These are phyloP conservation scores for Canariomyces notabilis DNA, from an alignment of 2,329 filamentous ascomycete species.

Conservation along the genomic window DNA sequence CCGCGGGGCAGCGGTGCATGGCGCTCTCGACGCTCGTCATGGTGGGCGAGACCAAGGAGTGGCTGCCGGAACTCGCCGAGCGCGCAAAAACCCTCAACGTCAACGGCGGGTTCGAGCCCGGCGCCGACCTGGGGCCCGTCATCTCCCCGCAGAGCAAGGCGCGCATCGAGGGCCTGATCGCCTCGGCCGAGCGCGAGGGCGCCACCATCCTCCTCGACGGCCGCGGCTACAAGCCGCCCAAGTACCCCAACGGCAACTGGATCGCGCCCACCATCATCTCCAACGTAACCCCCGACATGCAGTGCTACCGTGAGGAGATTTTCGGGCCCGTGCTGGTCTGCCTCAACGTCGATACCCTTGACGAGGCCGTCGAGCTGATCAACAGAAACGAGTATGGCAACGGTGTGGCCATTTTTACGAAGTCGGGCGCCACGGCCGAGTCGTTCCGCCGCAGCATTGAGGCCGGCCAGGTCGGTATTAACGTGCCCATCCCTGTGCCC, in stretches of 20 bases:
- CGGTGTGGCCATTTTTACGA: constrained; percentile 79
- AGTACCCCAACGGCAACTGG: constrained; percentile 85
- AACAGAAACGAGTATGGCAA: constrained; percentile 86
- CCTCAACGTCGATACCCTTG: constrained; percentile 70
- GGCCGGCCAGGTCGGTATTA: constrained; percentile 81
- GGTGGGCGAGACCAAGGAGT: constrained; percentile 79
- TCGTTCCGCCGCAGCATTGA: constrained; percentile 76
- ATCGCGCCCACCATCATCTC: constrained; percentile 78
- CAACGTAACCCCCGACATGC: constrained; percentile 75
- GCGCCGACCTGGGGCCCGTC: constrained; percentile 75
- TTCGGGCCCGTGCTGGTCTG: constrained; percentile 82
- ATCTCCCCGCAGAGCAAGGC: constrained; percentile 75
- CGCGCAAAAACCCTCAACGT: constrained; percentile 67
- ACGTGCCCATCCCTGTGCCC: constrained; percentile 71
- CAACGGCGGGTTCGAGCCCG: constrained; percentile 75
- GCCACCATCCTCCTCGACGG: constrained; percentile 80
- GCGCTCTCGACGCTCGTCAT: constrained; percentile 77
- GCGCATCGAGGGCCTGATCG: constrained; percentile 71
- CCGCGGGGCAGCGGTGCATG: constrained; percentile 83
- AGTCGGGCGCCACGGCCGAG: constrained; percentile 69
- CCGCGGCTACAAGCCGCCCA: constrained; percentile 65
- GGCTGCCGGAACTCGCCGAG: constrained; percentile 73
- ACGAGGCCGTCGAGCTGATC: constrained; percentile 76
- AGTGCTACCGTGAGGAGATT: constrained; percentile 80
- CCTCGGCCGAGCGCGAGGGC: constrained; percentile 72